Percentiles rank a stretch among this genome's conserved stretches.
phyloP scores from a whole-genome alignment of 768 basidiomycete genomes.

The Coprinopsis cinerea region DNA sequence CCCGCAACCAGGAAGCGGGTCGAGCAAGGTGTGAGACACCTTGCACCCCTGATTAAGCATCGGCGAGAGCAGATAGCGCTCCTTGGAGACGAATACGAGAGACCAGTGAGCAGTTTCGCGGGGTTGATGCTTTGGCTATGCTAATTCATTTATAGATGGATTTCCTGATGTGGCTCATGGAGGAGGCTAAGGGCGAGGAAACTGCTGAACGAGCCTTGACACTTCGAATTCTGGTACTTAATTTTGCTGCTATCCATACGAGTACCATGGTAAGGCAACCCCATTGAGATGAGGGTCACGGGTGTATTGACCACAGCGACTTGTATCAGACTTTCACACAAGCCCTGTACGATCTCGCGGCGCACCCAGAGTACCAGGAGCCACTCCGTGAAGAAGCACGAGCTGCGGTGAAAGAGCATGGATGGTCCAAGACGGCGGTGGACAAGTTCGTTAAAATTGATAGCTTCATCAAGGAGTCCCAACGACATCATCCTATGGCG shows the following conservation, averaged over 20 bases:
- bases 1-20: slow-evolving; percentile 12
- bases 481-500: slow-evolving; percentile 9
- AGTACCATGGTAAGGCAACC: slow-evolving; percentile 25
- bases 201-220: slow-evolving; percentile 15
- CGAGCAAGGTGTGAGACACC: slow-evolving; percentile 8
- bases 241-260: slow-evolving; percentile 38
- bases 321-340: slow-evolving; percentile 28
- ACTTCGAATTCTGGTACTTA: slow-evolving; percentile 29
- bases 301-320: neutral
- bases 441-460: slow-evolving; percentile 12
- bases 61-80: slow-evolving; percentile 10
- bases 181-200: slow-evolving; percentile 10
- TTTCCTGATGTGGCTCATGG: slow-evolving; percentile 14
- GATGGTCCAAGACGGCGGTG: slow-evolving; percentile 20
- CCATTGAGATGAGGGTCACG: neutral
- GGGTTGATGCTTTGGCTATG: neutral
- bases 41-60: slow-evolving; percentile 14
- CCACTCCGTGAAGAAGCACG: slow-evolving; percentile 41
- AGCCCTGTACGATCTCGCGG: slow-evolving; percentile 32
- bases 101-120: slow-evolving; percentile 5
- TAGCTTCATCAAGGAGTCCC: slow-evolving; percentile 15
- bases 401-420: slow-evolving; percentile 27
- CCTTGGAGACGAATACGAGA: slow-evolving; percentile 12
- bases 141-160: slow-evolving; percentile 8
- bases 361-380: slow-evolving; percentile 24